Evolutionary conservation across 2,329 filamentous ascomycete genomes (phyloP), one percentile per base, ranked within the genome.

Genomic region (Trichophaea hybrida): DNA sequence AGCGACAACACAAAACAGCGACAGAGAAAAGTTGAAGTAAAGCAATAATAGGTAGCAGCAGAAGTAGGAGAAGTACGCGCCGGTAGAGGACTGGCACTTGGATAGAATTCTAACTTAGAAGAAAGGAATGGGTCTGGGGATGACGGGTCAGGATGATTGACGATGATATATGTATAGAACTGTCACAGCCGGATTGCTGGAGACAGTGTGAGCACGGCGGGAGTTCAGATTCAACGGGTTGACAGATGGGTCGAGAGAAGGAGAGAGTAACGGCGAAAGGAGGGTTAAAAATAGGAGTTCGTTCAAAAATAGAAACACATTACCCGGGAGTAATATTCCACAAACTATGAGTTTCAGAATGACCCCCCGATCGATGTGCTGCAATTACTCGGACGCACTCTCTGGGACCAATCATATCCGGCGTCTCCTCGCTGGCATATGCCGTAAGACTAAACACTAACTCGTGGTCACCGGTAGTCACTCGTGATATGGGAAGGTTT

Each of bases 141-240:
- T 46, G 40, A 7, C 40, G n/a, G 40, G 40, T 46, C 13, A 34
- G 50, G 50, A 53, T n/a, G 24, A 32, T 37, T 13, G 50, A 32
- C 8, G 33, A 33, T 7, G 37, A 24, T 53, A 53, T 53, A 53
- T 53, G 31, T 53, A 53, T 53, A 53, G 50, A 53, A 53, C 50
- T 17, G 48, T 51, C 48, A 32, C 40, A 46, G 24, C 24, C 24
- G 24, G 24, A 24, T 24, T 24, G 24, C 24, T 24, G 24, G 24
- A 24, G 24, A 24, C 24, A 24, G 24, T 3, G 24, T 24, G 24
- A 24, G 24, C 24, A 24, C 24, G 24, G 24, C 24, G 24, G 24
- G 24, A 24, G 24, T 24, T 24, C 24, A 24, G 24, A 24, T 24
- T 24, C 24, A 24, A 46, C 13, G 24, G 40, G 13, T 17, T n/a